phyloP scores from a whole-genome alignment of 2,329 filamentous ascomycete species.

The Elsinoe arachidis region DNA sequence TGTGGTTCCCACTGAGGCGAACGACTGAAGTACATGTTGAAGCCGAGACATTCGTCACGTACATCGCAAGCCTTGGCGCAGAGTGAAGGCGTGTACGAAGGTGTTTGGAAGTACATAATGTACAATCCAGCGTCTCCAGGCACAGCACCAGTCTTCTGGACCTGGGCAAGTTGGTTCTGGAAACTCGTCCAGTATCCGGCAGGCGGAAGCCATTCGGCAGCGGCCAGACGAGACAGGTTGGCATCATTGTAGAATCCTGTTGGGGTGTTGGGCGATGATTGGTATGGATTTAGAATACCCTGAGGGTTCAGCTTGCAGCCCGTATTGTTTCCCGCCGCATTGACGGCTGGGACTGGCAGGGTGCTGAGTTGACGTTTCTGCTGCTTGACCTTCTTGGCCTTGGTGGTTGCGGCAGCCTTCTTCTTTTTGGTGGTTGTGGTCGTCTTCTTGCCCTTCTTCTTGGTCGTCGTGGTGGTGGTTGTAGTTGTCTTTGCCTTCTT shows the following conservation, averaged over 20 bases:
- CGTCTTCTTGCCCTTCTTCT: background rate
- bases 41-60: constrained; percentile 17
- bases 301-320: constrained; percentile 11
- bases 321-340: background rate
- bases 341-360: background rate
- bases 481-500: constrained; percentile 3
- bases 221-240: constrained; percentile 7
- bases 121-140: constrained; percentile 13
- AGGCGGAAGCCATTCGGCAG: constrained; percentile 14
- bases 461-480: background rate
- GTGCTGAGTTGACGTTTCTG: background rate
- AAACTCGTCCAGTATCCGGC: constrained; percentile 17
- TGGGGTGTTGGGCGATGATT: constrained; percentile 11
- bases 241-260: constrained; percentile 14
- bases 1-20: constrained; percentile 15
- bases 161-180: background rate
- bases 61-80: constrained; percentile 17
- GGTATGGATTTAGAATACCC: constrained; percentile 12
- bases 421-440: constrained; percentile 1
- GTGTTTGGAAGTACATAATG: constrained; percentile 15
- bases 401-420: background rate
- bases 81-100: constrained; percentile 13
- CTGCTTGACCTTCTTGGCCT: background rate
- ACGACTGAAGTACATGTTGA: constrained; percentile 19
- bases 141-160: background rate